Evolutionary conservation across 441 rosid species (phyloP).

Genomic region (Pelargonium fulgidum): DNA sequence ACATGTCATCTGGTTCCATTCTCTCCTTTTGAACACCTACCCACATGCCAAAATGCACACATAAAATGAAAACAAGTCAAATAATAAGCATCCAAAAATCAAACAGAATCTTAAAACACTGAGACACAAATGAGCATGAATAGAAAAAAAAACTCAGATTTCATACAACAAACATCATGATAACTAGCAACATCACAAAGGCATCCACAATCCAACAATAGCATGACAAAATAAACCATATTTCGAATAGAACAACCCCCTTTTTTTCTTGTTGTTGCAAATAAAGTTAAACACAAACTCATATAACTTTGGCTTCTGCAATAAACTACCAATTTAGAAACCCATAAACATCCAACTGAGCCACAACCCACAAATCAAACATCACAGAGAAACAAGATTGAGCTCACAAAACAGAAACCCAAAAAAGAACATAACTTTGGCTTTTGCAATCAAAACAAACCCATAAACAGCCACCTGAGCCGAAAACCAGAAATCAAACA

Average conservation of each 20-base stretch:
- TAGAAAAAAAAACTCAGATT: neutral
- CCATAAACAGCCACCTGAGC: too few relatives aligned
- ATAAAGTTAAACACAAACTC: neutral
- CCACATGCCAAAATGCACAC: constrained; percentile 19
- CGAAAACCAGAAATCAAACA: too few relatives aligned
- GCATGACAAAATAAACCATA: neutral
- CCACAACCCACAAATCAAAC: neutral
- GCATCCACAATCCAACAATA: neutral
- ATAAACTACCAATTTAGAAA: neutral
- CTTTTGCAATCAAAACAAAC: too few relatives aligned
- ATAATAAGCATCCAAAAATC: constrained; percentile 10
- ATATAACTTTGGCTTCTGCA: neutral
- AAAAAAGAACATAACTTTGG: too few relatives aligned
- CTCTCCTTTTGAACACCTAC: constrained; percentile 99
- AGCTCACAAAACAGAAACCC: neutral
- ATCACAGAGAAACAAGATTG: neutral
- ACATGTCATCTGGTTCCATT: constrained; percentile 93
- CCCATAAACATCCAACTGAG: neutral
- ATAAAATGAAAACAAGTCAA: constrained; percentile 13
- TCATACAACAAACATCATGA: neutral
- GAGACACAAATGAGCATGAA: neutral
- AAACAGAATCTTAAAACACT: neutral
- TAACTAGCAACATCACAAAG: neutral
- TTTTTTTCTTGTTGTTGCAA: too few relatives aligned
- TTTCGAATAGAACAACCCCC: neutral